A percentile compares a stretch with the other conserved stretches of the same genome.
Conservation (phyloP, 2,329 filamentous ascomycete species). For the Blastomyces parvus region DNA sequence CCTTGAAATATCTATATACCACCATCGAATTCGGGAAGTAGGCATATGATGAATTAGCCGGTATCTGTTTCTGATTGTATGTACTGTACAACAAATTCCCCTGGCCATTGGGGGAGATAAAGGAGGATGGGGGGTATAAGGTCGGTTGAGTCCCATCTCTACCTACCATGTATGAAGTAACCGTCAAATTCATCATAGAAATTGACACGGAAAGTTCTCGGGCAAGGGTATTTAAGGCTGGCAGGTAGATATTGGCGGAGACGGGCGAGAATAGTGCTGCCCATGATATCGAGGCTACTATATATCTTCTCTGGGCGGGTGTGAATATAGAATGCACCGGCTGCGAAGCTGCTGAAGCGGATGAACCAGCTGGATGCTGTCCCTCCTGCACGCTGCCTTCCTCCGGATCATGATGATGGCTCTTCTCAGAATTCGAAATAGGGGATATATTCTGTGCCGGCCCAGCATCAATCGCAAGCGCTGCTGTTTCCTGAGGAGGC, state of each 20-base stretch:
- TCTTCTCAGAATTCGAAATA: not conserved
- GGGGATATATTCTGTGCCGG: not conserved
- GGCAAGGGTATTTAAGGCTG: conserved; percentile 29
- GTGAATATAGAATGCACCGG: conserved; percentile 4
- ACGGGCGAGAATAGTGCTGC: conserved; percentile 23
- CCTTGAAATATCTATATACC: conserved; percentile 47
- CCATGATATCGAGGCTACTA: not conserved
- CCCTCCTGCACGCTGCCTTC: not conserved
- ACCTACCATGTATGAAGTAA: conserved; percentile 42
- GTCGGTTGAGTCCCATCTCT: not conserved
- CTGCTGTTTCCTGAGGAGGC: not conserved
- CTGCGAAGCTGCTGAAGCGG: not conserved
- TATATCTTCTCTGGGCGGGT: conserved; percentile 2
- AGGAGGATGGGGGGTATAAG: not conserved
- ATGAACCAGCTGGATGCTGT: not conserved
- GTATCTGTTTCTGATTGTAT: conserved; percentile 2
- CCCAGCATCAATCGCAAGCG: not conserved
- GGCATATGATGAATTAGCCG: conserved; percentile 4
- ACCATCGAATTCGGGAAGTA: conserved; percentile 24
- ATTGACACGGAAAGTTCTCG: conserved; percentile 33
- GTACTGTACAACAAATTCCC: not conserved
- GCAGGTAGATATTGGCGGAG: conserved; percentile 31
- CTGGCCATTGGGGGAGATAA: not conserved
- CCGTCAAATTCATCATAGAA: conserved; percentile 41
- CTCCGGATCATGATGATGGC: not conserved